Evolutionary conservation across 345 rosid genomes (phyloP).

Genomic region (Cochlearia excelsa): DNA sequence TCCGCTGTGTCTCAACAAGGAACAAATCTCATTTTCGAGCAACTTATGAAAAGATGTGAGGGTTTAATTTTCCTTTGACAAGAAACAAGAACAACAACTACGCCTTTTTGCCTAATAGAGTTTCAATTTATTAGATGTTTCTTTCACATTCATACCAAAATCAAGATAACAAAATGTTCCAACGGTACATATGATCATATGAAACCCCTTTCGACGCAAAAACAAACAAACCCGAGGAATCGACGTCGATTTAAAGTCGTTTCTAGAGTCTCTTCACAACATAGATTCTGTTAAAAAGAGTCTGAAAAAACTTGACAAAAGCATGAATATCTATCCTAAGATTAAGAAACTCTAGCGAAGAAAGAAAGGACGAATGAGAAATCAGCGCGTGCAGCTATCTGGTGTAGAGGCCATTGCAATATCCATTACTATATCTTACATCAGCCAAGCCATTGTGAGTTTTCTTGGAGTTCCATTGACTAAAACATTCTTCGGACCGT

Average conservation of each 20-base stretch:
- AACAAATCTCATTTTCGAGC: too few relatives aligned
- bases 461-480: slow-evolving; percentile 49
- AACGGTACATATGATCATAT: slow-evolving; percentile 26
- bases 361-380: too few relatives aligned
- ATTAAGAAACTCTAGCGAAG: too few relatives aligned
- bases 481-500: not conserved
- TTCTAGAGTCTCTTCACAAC: slow-evolving; percentile 25
- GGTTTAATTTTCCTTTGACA: too few relatives aligned
- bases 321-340: not conserved
- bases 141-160: slow-evolving; percentile 19
- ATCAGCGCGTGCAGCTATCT: too few relatives aligned
- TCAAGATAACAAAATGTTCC: slow-evolving; percentile 18
- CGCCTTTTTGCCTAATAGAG: not conserved
- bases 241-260: slow-evolving; percentile 17
- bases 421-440: too few relatives aligned
- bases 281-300: slow-evolving; percentile 10
- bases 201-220: slow-evolving; percentile 26
- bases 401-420: too few relatives aligned
- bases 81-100: not conserved
- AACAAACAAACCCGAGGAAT: slow-evolving; percentile 13
- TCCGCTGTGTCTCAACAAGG: too few relatives aligned
- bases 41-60: too few relatives aligned
- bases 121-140: slow-evolving; percentile 14
- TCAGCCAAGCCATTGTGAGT: too few relatives aligned
- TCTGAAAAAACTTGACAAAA: slow-evolving; percentile 22